Base-by-base conservation (phyloP, 1,139 yeast species). In the Hanseniaspora sp. region DNA sequence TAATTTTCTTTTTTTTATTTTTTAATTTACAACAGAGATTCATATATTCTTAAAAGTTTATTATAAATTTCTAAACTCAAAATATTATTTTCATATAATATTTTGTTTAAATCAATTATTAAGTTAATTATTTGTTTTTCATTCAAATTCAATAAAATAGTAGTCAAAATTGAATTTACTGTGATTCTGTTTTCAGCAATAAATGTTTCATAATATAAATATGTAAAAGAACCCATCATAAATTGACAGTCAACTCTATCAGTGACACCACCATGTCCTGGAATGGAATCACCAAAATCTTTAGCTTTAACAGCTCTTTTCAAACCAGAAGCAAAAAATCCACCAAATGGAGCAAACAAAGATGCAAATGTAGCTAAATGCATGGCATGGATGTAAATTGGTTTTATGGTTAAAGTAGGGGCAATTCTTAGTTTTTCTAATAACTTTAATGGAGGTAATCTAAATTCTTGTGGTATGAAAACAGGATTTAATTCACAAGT, bases 181-280 rank as follows among this genome's bases (percentile, higher is more conserved):
- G 80, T 81, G 59, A 83, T 74, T 67, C 82, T 83, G 61, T 79
- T 78, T 51, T 80, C 78, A 46, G 95, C 82, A 61, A 92, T 78
- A 67, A 92, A 92, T 1, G 96, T 86, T 69, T 90, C 96, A 68
- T 83, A 90, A 72, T 92, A 92, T 60, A 92, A 75, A 67, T 88
- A 90, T 46, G 94, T 79, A 67, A 92, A 92, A 44, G 95, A 87
- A 11, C 98, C 99, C 97, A 92, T 92, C 61, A 92, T 74, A 67
- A 92, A 92, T 70, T 92, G 98, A 70, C 99, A 92, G 71, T 92
- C 99, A 74, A 92, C 83, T 71, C 99, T 79, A 69, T 92, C 99
- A 35, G 96, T 90, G 60, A 92, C 82, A 60, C 99, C 99, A 58
- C 99, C 99, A 66, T 92, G 99, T 40, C 99, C 99, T 11, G 95